These are phyloP conservation scores for Heteromeles arbutifolia DNA, from an alignment of 306 rosid genomes.

Conservation along the genomic window DNA sequence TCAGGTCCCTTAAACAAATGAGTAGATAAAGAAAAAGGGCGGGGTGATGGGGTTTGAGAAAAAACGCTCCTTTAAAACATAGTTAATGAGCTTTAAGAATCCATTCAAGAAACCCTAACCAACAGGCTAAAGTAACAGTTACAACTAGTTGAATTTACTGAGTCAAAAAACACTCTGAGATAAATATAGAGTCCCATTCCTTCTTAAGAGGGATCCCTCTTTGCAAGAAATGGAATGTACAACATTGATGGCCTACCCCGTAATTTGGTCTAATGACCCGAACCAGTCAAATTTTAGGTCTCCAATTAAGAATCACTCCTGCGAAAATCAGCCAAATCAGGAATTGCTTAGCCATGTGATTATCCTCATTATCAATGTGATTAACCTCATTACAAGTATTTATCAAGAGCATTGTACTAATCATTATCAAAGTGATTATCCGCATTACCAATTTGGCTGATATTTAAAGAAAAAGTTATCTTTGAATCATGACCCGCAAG, in stretches of 20 bases:
- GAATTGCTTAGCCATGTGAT: neutral
- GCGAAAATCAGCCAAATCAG: neutral
- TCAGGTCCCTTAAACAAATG: conserved; percentile 3
- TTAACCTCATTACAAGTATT: neutral
- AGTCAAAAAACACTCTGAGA: neutral
- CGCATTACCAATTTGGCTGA: neutral
- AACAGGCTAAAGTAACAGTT: neutral
- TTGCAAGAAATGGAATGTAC: neutral
- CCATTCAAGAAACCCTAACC: neutral
- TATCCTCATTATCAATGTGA: neutral
- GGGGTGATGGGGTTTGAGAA: neutral
- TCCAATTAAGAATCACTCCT: neutral
- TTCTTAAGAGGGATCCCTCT: neutral
- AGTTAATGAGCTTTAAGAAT: neutral
- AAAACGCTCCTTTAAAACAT: neutral
- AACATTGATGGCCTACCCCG: neutral
- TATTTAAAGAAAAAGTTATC: neutral
- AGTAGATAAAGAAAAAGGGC: neutral
- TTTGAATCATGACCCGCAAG: neutral
- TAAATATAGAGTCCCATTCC: neutral
- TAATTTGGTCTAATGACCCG: neutral
- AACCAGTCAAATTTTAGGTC: neutral
- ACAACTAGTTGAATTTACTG: neutral
- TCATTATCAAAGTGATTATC: neutral
- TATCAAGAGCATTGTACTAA: neutral